Conservation (phyloP, 352 stramenopile genomes). For the Aphanomyces cochlioides region DNA sequence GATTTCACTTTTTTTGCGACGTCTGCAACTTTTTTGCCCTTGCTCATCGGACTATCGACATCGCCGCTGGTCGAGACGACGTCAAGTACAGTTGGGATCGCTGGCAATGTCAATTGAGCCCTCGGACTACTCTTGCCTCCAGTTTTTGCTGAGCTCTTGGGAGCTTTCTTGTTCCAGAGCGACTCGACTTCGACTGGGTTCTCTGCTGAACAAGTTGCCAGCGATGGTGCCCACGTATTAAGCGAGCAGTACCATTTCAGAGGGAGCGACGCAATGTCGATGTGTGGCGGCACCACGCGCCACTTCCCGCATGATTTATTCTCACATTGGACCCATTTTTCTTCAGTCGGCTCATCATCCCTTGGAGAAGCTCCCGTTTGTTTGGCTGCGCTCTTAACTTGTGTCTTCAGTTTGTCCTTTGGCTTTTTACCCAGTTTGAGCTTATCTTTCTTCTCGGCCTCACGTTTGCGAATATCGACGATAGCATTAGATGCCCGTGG, state of each 20-base stretch:
- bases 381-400: background rate
- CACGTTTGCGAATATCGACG: background rate
- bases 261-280: constrained; percentile 86
- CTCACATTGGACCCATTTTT: constrained; percentile 94
- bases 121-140: constrained; percentile 1
- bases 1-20: background rate
- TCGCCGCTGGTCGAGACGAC: background rate
- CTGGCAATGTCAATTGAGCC: background rate
- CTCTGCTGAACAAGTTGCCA: constrained; percentile 60
- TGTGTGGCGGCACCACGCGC: constrained; percentile 89
- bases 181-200: constrained; percentile 73
- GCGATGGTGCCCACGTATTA: constrained; percentile 71
- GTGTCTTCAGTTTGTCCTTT: background rate
- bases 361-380: too few species aligned
- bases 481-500: background rate
- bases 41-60: constrained; percentile 13
- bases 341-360: background rate
- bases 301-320: constrained; percentile 91
- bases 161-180: constrained; percentile 44
- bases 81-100: background rate
- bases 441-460: constrained; percentile 61
- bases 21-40: background rate
- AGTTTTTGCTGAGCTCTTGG: background rate
- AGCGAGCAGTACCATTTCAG: constrained; percentile 85
- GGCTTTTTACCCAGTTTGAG: constrained; percentile 18